A percentile compares a stretch with the other conserved stretches of the same genome.
Conservation (phyloP, 495 filamentous ascomycete species). For the Penicillium arizonense region DNA sequence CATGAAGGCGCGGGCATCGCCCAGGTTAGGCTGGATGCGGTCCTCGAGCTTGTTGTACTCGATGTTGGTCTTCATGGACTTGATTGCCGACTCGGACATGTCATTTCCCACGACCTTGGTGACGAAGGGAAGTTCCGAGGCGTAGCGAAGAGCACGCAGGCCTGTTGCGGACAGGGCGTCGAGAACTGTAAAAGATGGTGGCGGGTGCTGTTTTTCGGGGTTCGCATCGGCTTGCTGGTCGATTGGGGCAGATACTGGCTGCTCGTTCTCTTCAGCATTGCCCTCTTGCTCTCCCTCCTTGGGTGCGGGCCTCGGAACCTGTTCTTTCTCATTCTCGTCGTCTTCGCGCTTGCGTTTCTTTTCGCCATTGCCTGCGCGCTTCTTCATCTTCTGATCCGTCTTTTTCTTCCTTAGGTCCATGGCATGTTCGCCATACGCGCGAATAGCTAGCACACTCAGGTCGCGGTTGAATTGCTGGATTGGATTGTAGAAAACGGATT, state of each 20-base stretch:
- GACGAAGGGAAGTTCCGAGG: constrained; percentile 79
- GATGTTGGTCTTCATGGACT: constrained; percentile 79
- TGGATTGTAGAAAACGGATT: constrained; percentile 96
- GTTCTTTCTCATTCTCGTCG: constrained; percentile 17
- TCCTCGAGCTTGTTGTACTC: constrained; percentile 71
- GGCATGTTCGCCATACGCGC: constrained; percentile 72
- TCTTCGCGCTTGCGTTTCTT: constrained; percentile 49
- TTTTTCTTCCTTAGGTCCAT: constrained; percentile 40
- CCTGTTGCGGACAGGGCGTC: constrained; percentile 96
- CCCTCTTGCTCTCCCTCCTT: constrained; percentile 8
- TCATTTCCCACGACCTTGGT: constrained; percentile 90
- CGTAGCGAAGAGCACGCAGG: constrained; percentile 87
- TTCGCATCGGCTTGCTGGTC: constrained; percentile 6
- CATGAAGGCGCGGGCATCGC: constrained; percentile 90
- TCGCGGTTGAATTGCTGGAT: constrained; percentile 99
- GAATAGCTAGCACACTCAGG: constrained; percentile 86
- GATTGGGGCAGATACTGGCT: neutral
- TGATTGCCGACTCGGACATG: constrained; percentile 70
- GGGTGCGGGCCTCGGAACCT: constrained; percentile 10
- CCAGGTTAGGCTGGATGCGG: constrained; percentile 68
- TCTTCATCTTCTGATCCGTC: constrained; percentile 41
- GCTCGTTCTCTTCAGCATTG: constrained; percentile 12
- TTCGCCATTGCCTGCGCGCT: constrained; percentile 37
- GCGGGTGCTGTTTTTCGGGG: neutral
- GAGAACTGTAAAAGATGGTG: constrained; percentile 68